Percentiles rank a stretch among this genome's conserved stretches.
Evolutionary conservation across 768 basidiomycete species (phyloP).

Genomic region (Russula emetica): DNA sequence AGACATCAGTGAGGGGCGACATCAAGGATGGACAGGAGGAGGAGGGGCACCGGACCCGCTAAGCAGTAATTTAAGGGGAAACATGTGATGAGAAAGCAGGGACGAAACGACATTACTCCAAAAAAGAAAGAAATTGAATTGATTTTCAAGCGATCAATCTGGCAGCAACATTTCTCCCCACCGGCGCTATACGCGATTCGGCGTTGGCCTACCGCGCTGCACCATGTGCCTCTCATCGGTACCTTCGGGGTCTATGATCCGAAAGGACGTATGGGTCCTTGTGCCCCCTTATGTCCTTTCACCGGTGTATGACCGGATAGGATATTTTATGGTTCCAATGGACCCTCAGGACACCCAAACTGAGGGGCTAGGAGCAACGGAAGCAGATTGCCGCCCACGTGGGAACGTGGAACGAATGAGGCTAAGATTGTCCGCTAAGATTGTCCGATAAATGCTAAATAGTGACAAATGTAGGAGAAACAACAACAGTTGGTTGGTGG

Average conservation of each 20-base stretch:
- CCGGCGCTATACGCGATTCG: neutral
- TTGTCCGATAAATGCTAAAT: neutral
- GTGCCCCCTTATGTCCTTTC: neutral
- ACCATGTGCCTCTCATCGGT: neutral
- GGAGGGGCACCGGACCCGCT: neutral
- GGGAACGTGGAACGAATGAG: neutral
- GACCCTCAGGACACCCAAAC: neutral
- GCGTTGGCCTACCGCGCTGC: neutral
- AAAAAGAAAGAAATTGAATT: too few species aligned
- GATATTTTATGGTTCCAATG: neutral
- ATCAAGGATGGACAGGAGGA: neutral
- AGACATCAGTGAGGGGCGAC: neutral
- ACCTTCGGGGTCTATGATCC: too few species aligned
- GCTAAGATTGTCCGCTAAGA: neutral
- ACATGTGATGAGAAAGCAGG: neutral
- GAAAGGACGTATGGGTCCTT: neutral
- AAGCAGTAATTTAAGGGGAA: constrained; percentile 16
- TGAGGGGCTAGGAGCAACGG: neutral
- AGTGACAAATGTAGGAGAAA: neutral
- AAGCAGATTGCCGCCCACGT: neutral
- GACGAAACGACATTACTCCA: too few species aligned
- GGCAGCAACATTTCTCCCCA: neutral
- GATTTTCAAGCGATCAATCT: neutral
- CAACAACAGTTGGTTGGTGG: too few species aligned
- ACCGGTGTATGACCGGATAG: neutral